Percentiles rank a stretch among this genome's conserved stretches.
phyloP scores from a whole-genome alignment of 345 rosid genomes.

The Salix viminalis region DNA sequence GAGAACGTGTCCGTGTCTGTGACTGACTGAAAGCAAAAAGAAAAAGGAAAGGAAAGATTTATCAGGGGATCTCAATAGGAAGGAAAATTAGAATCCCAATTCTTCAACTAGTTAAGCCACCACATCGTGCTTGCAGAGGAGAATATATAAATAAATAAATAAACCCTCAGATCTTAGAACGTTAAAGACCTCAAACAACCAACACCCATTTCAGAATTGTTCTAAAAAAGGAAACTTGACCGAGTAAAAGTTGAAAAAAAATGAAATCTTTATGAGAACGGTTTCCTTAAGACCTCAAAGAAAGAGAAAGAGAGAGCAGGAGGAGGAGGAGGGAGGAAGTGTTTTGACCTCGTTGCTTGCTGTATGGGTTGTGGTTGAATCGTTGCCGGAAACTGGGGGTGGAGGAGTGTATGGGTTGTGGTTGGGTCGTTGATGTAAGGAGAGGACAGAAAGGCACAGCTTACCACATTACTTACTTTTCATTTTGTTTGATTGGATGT shows the following conservation, averaged over 20 bases:
- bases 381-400: conserved; percentile 8
- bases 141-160: not conserved
- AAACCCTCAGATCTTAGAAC: conserved; percentile 13
- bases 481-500: not conserved
- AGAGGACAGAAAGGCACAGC: conserved; percentile 1
- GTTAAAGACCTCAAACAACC: not conserved
- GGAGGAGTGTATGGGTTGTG: not conserved
- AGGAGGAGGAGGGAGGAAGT: not conserved
- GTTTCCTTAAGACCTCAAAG: not conserved
- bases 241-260: not conserved
- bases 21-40: not conserved
- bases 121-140: not conserved
- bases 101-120: not conserved
- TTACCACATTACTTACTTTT: not conserved
- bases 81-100: not conserved
- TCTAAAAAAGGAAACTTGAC: not conserved
- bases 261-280: not conserved
- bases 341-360: not conserved
- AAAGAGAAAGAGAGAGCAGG: not conserved
- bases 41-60: not conserved
- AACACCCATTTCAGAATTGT: not conserved
- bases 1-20: not conserved
- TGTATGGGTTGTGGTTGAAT: not conserved
- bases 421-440: conserved; percentile 5
- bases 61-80: not conserved